Evolutionary conservation across 768 basidiomycete species (phyloP).

Genomic region (Steccherinum ochraceum): DNA sequence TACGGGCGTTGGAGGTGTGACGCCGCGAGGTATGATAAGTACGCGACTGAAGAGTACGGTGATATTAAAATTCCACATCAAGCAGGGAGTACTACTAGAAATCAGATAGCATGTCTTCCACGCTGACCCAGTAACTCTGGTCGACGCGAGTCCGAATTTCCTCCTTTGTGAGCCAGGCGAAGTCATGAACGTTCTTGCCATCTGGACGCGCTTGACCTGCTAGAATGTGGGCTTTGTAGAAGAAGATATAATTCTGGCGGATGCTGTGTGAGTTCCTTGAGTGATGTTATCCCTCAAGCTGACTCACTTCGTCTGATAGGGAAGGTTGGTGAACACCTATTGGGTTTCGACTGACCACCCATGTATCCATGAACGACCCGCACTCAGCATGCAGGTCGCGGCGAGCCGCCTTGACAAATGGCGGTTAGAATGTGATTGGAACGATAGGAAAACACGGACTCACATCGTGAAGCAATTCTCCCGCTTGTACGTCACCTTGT

Average conservation of each 20-base stretch:
- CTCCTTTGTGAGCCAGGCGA: constrained; percentile 92
- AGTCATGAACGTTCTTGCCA: constrained; percentile 53
- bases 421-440: too few relatives aligned
- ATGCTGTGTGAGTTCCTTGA: background rate
- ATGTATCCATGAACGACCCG: constrained; percentile 83
- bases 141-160: constrained; percentile 75
- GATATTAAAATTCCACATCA: background rate
- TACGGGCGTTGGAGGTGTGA: too few relatives aligned
- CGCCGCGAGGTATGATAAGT: too few relatives aligned
- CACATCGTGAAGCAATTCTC: constrained; percentile 77
- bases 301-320: constrained; percentile 32
- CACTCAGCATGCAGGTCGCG: constrained; percentile 65
- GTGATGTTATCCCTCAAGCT: background rate
- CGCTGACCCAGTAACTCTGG: constrained; percentile 63
- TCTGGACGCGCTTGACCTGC: constrained; percentile 74
- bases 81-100: constrained; percentile 18
- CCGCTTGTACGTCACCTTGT: constrained; percentile 51
- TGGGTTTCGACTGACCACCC: constrained; percentile 89
- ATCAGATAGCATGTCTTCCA: constrained; percentile 81
- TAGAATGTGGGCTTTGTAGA: constrained; percentile 91
- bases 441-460: constrained; percentile 18
- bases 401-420: constrained; percentile 55
- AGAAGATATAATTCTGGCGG: constrained; percentile 67
- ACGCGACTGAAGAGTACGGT: too few relatives aligned
- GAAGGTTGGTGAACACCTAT: constrained; percentile 69